Conservation (phyloP, 2,329 filamentous ascomycete species). For the Diaporthe australafricana region DNA sequence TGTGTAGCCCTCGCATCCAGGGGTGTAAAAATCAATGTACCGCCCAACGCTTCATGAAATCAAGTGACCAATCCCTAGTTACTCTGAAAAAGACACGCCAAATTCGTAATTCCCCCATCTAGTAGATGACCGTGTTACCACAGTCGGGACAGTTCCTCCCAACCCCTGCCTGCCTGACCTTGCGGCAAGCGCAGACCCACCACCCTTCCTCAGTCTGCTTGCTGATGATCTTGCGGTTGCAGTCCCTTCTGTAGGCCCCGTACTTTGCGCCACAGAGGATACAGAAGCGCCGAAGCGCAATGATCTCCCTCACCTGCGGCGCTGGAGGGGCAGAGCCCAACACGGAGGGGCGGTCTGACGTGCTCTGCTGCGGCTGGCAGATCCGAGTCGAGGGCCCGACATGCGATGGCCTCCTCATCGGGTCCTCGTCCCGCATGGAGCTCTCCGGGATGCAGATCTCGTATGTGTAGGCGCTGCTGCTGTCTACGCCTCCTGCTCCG, state of each 20-base stretch:
- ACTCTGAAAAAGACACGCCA: not conserved
- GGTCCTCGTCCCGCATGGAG: not conserved
- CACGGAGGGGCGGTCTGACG: too few species aligned
- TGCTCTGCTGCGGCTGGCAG: constrained; percentile 7
- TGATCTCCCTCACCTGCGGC: constrained; percentile 26
- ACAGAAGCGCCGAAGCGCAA: constrained; percentile 33
- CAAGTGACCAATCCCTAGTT: not conserved
- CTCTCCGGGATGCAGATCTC: constrained; percentile 23
- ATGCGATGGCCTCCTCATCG: not conserved
- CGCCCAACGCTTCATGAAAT: not conserved
- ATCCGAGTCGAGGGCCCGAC: constrained; percentile 9
- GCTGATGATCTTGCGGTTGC: constrained; percentile 37
- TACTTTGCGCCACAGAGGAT: constrained; percentile 33
- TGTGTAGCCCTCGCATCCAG: not conserved
- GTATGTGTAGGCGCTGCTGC: constrained; percentile 28
- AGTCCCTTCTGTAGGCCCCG: constrained; percentile 32
- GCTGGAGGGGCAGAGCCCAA: not conserved
- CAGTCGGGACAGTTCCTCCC: constrained; percentile 30
- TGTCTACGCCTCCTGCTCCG: not conserved
- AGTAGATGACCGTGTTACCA: constrained; percentile 35
- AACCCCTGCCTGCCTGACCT: constrained; percentile 27
- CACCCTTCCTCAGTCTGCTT: constrained; percentile 21
- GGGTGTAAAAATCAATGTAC: not conserved
- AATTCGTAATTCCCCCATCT: not conserved
- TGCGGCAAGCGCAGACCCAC: constrained; percentile 34